Base-by-base conservation (phyloP, 768 basidiomycete species). In the Hysterangium stoloniferum region DNA sequence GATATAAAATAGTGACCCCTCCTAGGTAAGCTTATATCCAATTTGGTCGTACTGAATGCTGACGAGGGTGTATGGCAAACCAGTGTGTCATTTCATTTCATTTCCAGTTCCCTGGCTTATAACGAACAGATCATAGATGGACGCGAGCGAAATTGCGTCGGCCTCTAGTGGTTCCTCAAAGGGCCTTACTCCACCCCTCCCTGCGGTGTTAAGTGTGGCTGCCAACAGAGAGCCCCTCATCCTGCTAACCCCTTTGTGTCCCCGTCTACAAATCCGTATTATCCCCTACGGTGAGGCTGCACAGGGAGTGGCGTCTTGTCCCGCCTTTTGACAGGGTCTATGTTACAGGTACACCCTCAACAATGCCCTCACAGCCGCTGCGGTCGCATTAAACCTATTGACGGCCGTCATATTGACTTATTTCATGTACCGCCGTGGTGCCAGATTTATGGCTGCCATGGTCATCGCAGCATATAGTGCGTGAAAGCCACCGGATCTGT, bases 361-460 rank as follows among this genome's bases (percentile, higher is more conserved):
- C 32, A 76, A 82, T 59, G 64, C 69, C 3, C 58, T 77, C 32
- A 79, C 79, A 0, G 72, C 59, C 3, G 62, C 80, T 45, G 72
- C 78, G 6, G 71, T 77, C 45, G 54, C 61, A 54, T 60, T 77
- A 13, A 57, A 76, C 4, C 48, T 76, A 6, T 7, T 61, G 13
- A 66, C 70, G 20, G 77, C 68, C 20, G 46, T 80, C 19, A 45
- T 62, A 2, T 77, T 80, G 57, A 68, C 73, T 5, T 68, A 61
- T 43, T 68, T 65, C 35, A 68, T 71, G 11, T 63, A 61, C 57
- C 69, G 65, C 50, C 73, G 68, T 47, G 74, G 78, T 3, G 72
- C 74, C 4, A 74, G 67, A 54, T 82, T 71, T 64, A 84, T 84
- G 82, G 58, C 79, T 28, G 61, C 71, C 15, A 78, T 84, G 74